phyloP scores from a whole-genome alignment of 176 grass and related monocot genomes.

The Alopecurus myosuroides region DNA sequence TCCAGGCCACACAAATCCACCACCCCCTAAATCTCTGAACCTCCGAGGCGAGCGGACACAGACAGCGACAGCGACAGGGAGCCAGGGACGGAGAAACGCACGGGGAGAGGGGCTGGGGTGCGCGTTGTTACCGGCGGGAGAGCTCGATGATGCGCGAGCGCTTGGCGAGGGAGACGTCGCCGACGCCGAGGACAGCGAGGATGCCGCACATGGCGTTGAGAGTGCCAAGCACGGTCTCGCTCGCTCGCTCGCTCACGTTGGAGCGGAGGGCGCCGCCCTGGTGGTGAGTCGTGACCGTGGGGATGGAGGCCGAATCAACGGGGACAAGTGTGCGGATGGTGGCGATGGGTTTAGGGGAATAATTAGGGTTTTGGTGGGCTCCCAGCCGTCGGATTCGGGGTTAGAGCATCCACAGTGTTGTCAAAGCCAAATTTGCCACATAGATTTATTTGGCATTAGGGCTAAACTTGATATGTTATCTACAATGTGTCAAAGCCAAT shows the following conservation, averaged over 20 bases:
- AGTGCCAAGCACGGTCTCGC: no score
- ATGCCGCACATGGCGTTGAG: conserved; percentile 98
- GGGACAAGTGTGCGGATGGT: not conserved
- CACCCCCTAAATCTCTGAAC: not conserved
- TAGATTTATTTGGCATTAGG: no score
- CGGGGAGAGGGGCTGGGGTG: not conserved
- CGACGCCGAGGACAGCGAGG: conserved; percentile 88
- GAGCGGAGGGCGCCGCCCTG: no score
- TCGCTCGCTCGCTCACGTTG: no score
- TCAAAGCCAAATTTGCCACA: no score
- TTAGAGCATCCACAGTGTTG: no score
- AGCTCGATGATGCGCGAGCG: conserved; percentile 92
- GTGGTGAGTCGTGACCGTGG: no score
- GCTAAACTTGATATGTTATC: no score
- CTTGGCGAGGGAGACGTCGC: conserved; percentile 75
- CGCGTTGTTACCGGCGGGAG: conserved; percentile 58
- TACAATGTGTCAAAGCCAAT: no score
- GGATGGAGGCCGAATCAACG: not conserved
- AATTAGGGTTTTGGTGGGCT: not conserved
- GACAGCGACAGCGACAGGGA: not conserved
- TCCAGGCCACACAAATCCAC: not conserved
- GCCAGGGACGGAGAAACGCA: not conserved
- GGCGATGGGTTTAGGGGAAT: not conserved
- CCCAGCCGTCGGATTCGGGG: not conserved
- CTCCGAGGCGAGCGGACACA: not conserved